These are phyloP conservation scores for Neofusicoccum sp. DNA, from an alignment of 2,329 filamentous ascomycete genomes.

Conservation along the genomic window DNA sequence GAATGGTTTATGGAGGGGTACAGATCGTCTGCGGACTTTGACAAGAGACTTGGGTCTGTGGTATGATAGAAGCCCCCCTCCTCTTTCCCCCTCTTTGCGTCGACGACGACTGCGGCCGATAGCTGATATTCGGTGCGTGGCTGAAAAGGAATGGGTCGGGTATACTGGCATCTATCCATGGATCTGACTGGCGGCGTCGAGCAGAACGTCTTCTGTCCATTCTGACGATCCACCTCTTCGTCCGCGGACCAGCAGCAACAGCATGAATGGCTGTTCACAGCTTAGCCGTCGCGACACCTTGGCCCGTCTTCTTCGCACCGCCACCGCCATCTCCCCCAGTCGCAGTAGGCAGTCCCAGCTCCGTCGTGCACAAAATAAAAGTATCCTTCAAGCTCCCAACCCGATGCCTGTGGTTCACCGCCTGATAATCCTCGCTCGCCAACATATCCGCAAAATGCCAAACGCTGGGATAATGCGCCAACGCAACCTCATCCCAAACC, in stretches of 20 bases:
- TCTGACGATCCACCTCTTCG: background rate
- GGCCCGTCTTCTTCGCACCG: background rate
- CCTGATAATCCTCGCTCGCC: conserved; percentile 60
- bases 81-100: background rate
- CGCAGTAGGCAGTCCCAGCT: conserved; percentile 41
- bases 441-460: conserved; percentile 65
- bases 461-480: conserved; percentile 67
- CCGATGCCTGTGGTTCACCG: conserved; percentile 57
- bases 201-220: conserved; percentile 13
- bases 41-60: conserved; percentile 7
- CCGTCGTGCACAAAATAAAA: conserved; percentile 57
- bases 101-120: background rate
- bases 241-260: background rate
- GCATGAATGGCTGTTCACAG: background rate
- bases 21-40: background rate
- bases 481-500: conserved; percentile 64
- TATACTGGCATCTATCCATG: conserved; percentile 17
- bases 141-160: conserved; percentile 7
- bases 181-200: conserved; percentile 4
- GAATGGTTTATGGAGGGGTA: conserved; percentile 15
- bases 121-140: background rate
- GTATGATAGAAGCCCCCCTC: background rate
- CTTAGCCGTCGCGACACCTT: background rate
- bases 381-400: conserved; percentile 57
- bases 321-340: background rate